Evolutionary conservation across 352 stramenopile species (phyloP).

Genomic region (Elongisporangium anandrum): DNA sequence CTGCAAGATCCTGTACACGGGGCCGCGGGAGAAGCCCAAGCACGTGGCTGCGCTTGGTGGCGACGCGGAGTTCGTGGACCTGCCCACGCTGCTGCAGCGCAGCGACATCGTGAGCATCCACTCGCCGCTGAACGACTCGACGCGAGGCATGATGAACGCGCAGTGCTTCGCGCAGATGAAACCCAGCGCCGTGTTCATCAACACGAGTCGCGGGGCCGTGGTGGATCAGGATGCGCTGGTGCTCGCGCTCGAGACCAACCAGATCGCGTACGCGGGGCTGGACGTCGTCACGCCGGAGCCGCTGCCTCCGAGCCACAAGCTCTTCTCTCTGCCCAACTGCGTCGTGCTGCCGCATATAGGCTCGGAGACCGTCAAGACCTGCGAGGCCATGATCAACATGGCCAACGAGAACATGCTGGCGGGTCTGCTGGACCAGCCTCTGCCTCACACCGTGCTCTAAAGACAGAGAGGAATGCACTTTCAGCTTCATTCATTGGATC

Average conservation of each 20-base stretch:
- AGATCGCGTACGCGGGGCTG: conserved; percentile 59
- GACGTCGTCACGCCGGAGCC: conserved; percentile 91
- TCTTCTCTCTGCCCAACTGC: conserved; percentile 70
- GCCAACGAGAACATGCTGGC: conserved; percentile 59
- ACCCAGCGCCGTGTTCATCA: conserved; percentile 83
- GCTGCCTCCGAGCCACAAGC: conserved; percentile 64
- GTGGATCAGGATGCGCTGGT: conserved; percentile 84
- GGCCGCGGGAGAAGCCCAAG: conserved; percentile 57
- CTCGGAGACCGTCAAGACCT: conserved; percentile 56
- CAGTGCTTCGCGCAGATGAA: conserved; percentile 83
- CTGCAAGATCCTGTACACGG: conserved; percentile 81
- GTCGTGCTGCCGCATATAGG: conserved; percentile 51
- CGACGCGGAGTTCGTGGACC: conserved; percentile 63
- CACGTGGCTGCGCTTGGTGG: conserved; percentile 25
- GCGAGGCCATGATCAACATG: conserved; percentile 74
- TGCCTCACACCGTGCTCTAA: conserved; percentile 42
- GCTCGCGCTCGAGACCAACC: conserved; percentile 28
- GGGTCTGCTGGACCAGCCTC: conserved; percentile 28
- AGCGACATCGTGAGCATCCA: conserved; percentile 90
- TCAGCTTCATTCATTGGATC: not conserved
- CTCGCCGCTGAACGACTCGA: conserved; percentile 72
- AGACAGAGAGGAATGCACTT: not conserved
- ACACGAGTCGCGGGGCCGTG: conserved; percentile 89
- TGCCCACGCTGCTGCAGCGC: conserved; percentile 63
- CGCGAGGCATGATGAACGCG: conserved; percentile 63